Conservation (phyloP, 176 grass and related monocot species). For the Dactylis glomerata region DNA sequence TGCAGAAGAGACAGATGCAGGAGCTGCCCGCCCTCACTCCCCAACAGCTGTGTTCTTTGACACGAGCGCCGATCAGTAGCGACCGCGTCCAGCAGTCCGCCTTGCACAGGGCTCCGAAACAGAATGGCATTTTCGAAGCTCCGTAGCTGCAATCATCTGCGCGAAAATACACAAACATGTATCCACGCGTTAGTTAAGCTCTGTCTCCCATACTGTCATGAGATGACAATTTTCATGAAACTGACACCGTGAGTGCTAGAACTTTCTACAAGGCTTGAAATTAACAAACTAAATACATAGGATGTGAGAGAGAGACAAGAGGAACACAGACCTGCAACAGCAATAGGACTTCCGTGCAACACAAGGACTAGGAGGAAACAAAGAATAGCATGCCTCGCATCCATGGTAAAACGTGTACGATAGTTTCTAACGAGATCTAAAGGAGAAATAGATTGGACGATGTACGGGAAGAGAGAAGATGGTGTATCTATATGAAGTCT, state of each 20-base stretch:
- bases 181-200: not conserved
- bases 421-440: too few relatives aligned
- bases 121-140: not conserved
- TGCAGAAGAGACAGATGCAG: too few relatives aligned
- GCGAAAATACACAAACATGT: not conserved
- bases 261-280: too few relatives aligned
- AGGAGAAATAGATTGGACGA: too few relatives aligned
- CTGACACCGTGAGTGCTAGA: too few relatives aligned
- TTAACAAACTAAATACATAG: too few relatives aligned
- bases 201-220: too few relatives aligned
- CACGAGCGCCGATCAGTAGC: not conserved
- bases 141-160: not conserved
- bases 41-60: not conserved
- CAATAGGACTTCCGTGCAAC: not conserved
- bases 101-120: not conserved
- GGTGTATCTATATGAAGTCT: too few relatives aligned
- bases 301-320: too few relatives aligned
- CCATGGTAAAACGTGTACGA: not conserved
- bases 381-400: not conserved
- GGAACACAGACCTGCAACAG: not conserved
- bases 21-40: not conserved
- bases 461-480: too few relatives aligned
- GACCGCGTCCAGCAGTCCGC: not conserved
- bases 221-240: too few relatives aligned
- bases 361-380: not conserved